Conservation (phyloP, 495 filamentous ascomycete genomes). For the Pyrenula massariospora region DNA sequence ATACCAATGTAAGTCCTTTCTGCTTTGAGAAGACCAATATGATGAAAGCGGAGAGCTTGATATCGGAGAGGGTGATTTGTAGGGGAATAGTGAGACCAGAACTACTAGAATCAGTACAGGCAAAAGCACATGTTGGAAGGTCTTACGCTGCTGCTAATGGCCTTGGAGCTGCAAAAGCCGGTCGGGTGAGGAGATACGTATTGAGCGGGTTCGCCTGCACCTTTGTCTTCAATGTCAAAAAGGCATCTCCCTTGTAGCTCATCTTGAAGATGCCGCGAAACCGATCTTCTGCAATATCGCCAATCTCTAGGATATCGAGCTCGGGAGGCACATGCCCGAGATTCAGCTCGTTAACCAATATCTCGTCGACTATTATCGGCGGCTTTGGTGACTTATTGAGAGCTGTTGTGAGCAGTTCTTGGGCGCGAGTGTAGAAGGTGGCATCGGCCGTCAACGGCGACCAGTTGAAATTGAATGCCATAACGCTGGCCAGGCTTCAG, state of each 20-base stretch:
- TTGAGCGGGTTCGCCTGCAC: conserved; percentile 97
- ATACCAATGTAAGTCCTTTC: conserved; percentile 91
- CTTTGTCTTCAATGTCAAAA: conserved; percentile 82
- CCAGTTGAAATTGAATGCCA: conserved; percentile 99
- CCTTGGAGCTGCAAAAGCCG: conserved; percentile 81
- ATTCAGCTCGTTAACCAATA: conserved; percentile 95
- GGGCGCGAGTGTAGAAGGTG: conserved; percentile 75
- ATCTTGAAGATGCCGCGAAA: conserved; percentile 99
- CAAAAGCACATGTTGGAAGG: not conserved
- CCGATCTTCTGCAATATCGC: conserved; percentile 89
- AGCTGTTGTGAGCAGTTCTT: conserved; percentile 86
- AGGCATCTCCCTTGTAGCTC: conserved; percentile 92
- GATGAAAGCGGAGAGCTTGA: conserved; percentile 94
- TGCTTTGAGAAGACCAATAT: conserved; percentile 95
- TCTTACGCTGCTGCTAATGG: conserved; percentile 77
- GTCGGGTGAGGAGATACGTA: conserved; percentile 84
- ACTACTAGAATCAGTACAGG: conserved; percentile 10
- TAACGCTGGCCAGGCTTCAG: conserved; percentile 15
- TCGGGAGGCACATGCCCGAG: conserved; percentile 85
- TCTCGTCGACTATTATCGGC: conserved; percentile 98
- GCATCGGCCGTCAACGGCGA: conserved; percentile 94
- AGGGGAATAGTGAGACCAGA: conserved; percentile 88
- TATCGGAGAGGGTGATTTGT: conserved; percentile 91
- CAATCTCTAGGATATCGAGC: conserved; percentile 92
- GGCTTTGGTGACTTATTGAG: conserved; percentile 98